phyloP scores from a whole-genome alignment of 2,329 filamentous ascomycete genomes.

The Epichloe hybrida region DNA sequence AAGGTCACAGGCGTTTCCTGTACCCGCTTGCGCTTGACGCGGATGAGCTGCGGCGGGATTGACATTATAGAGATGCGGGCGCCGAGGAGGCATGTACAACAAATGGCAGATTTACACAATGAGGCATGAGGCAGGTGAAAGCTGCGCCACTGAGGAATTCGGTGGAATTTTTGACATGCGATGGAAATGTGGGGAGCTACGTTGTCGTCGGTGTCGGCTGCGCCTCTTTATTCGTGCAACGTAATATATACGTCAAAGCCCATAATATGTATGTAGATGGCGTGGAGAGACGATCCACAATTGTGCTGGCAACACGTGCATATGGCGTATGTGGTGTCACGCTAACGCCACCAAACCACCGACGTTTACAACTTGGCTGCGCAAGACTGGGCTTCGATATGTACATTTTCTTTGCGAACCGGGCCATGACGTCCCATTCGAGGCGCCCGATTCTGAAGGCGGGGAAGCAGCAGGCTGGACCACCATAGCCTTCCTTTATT shows the following conservation, averaged over 20 bases:
- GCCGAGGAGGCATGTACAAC: not conserved
- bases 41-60: constrained; percentile 43
- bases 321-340: too few relatives aligned
- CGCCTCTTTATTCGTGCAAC: too few relatives aligned
- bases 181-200: not conserved
- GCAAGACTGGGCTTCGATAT: too few relatives aligned
- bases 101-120: not conserved
- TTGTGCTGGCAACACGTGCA: too few relatives aligned
- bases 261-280: too few relatives aligned
- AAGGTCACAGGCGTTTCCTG: constrained; percentile 41
- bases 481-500: not conserved
- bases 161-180: not conserved
- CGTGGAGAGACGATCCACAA: too few relatives aligned
- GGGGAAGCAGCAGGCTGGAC: not conserved
- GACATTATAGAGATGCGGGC: constrained; percentile 29
- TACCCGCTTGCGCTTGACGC: constrained; percentile 47
- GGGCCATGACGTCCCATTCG: not conserved
- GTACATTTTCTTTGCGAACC: too few relatives aligned
- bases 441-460: not conserved
- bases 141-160: too few relatives aligned
- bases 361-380: too few relatives aligned
- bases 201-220: too few relatives aligned
- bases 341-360: too few relatives aligned
- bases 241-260: too few relatives aligned
- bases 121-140: not conserved